Base-by-base conservation (phyloP, 805 yeast genomes). In the Metschnikowia dekortorum region DNA sequence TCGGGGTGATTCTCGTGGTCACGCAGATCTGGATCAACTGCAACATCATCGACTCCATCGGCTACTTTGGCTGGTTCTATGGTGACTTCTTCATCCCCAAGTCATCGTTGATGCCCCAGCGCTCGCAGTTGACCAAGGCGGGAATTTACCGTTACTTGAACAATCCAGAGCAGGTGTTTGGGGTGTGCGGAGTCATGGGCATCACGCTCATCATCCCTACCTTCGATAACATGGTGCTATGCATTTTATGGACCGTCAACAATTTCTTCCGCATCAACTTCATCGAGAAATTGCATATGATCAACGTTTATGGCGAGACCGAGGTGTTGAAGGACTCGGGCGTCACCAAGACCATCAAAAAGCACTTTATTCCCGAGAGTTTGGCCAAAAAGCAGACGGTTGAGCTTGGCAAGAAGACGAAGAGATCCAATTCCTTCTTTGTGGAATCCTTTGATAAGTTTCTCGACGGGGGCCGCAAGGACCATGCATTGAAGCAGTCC, bases 31-130 rank as follows among this genome's bases (percentile, higher is more conserved):
- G 89, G 85, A 84, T 89, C 34, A 82, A 85, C 56, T 59, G 74
- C 26, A 85, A 89, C 31, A 85, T 87, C 35, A 76, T 82, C 55
- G 80, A 80, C 40, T 82, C 87, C 45, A 81, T 87, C 55, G 92
- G 92, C 2, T 85, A 85, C 53, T 86, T 84, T 66, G 94, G 95
- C n/a, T 87, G 94, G 94, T 87, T 87, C 60, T 87, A 84, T 64
- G 95, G 96, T 50, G 96, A 87, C 65, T 87, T 87, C 67, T 87
- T 87, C 66, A 69, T 85, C 51, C 81, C 86, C 35, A 78, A 75
- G 47, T 70, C 78, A 16, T 50, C 60, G 6, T 47, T 56, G 31
- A 59, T 63, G 55, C 62, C 65, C 6, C 72, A 71, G 26, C 73
- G 72, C 49, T 67, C 78, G 7, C 73, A 73, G 55, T 72, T 87